Evolutionary conservation across 2,329 filamentous ascomycete species (phyloP).

Genomic region (Lecanoromycetidae sp.): DNA sequence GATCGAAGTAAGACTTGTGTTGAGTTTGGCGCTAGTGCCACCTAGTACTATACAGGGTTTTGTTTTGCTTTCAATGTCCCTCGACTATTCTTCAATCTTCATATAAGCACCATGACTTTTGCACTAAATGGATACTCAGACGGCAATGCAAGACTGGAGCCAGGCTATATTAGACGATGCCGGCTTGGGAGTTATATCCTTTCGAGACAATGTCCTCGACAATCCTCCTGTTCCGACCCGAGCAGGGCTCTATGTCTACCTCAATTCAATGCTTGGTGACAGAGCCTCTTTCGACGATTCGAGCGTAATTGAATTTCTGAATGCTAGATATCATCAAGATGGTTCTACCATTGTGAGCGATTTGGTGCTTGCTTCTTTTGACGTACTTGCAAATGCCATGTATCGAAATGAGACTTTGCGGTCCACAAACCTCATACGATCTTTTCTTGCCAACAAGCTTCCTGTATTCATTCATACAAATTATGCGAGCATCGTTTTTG

Average conservation of each 20-base stretch:
- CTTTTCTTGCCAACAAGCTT: conserved; percentile 69
- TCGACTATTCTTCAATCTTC: too few species aligned
- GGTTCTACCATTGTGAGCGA: conserved; percentile 67
- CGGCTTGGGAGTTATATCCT: conserved; percentile 4
- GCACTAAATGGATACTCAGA: conserved; percentile 10
- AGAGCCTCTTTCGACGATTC: conserved; percentile 74
- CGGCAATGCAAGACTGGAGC: conserved; percentile 11
- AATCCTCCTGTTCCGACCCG: conserved; percentile 62
- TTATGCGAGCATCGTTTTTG: conserved; percentile 30
- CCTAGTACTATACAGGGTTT: not conserved
- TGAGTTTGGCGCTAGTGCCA: not conserved
- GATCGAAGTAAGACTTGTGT: not conserved
- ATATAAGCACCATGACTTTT: not conserved
- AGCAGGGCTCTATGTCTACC: conserved; percentile 71
- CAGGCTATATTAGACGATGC: conserved; percentile 10
- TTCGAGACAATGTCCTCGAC: conserved; percentile 40
- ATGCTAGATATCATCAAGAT: conserved; percentile 77
- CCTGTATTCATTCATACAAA: conserved; percentile 43
- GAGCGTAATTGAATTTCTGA: conserved; percentile 64
- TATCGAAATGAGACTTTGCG: conserved; percentile 53
- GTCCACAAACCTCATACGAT: conserved; percentile 61
- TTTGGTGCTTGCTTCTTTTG: conserved; percentile 77
- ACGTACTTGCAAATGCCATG: conserved; percentile 75
- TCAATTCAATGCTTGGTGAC: conserved; percentile 69
- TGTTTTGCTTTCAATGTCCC: too few species aligned